Evolutionary conservation across 176 grass and related monocot species (phyloP).

Genomic region (Puya raimondii): DNA sequence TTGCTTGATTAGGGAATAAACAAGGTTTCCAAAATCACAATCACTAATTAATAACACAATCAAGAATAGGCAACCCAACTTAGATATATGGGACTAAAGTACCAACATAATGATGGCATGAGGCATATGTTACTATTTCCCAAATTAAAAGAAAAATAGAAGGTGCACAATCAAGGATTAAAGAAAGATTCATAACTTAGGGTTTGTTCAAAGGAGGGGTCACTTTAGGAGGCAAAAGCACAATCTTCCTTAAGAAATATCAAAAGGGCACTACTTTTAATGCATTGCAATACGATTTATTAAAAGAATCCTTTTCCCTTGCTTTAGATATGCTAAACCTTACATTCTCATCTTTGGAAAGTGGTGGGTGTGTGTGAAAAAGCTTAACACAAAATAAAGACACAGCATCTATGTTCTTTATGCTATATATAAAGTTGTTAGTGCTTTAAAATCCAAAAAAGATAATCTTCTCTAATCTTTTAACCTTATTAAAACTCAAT

Average conservation of each 20-base stretch:
- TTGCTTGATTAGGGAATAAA: background rate
- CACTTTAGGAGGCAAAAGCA: slow-evolving; percentile 51
- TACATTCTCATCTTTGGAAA: slow-evolving; percentile 44
- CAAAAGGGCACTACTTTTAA: slow-evolving; percentile 39
- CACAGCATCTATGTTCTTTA: slow-evolving; percentile 25
- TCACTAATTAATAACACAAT: no score
- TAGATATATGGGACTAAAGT: background rate
- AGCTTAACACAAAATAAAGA: slow-evolving; percentile 23
- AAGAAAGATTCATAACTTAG: slow-evolving; percentile 45
- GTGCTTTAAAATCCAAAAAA: slow-evolving; percentile 26
- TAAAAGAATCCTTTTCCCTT: slow-evolving; percentile 20
- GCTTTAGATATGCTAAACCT: slow-evolving; percentile 37
- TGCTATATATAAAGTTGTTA: slow-evolving; percentile 17
- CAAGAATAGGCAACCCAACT: no score
- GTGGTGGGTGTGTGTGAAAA: slow-evolving; percentile 27
- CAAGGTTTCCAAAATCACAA: no score
- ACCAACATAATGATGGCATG: background rate
- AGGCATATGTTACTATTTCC: background rate
- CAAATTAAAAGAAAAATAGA: background rate
- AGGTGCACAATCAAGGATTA: background rate
- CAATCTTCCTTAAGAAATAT: slow-evolving; percentile 24
- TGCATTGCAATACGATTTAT: slow-evolving; percentile 32
- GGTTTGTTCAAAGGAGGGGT: slow-evolving; percentile 35
- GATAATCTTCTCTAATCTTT: background rate
- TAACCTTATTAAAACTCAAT: background rate